These are phyloP conservation scores for Hypoxylon sp. DNA, from an alignment of 2,329 filamentous ascomycete genomes.

Conservation along the genomic window DNA sequence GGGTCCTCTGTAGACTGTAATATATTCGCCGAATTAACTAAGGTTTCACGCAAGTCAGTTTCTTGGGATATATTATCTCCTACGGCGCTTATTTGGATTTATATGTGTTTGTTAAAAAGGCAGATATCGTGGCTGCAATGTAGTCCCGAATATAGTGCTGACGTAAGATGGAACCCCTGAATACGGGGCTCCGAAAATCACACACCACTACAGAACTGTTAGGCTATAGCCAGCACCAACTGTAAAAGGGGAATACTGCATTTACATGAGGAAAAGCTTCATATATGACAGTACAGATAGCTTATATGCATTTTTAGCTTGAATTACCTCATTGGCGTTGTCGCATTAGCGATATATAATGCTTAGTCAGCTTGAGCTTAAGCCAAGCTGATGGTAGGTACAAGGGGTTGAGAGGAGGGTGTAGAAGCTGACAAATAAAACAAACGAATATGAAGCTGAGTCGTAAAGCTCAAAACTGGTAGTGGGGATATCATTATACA, in stretches of 20 bases:
- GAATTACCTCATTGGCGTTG: background rate
- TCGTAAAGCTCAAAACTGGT: too few species aligned
- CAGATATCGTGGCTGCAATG: background rate
- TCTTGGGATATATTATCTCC: background rate
- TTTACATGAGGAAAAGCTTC: too few species aligned
- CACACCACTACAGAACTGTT: background rate
- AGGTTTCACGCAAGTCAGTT: background rate
- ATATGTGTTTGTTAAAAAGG: background rate
- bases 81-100: background rate
- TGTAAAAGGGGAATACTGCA: background rate
- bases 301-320: background rate
- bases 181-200: background rate
- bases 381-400: background rate
- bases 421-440: background rate
- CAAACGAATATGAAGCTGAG: background rate
- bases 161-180: conserved; percentile 7
- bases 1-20: too few species aligned
- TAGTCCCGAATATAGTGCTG: conserved; percentile 8
- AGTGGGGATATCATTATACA: background rate
- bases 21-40: background rate
- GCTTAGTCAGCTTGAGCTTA: background rate
- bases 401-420: background rate
- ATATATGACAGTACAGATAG: background rate
- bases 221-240: background rate
- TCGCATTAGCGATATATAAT: background rate